Percentiles rank a stretch among this genome's conserved stretches.
Evolutionary conservation across 345 rosid genomes (phyloP).

Genomic region (Kandelia obovata): DNA sequence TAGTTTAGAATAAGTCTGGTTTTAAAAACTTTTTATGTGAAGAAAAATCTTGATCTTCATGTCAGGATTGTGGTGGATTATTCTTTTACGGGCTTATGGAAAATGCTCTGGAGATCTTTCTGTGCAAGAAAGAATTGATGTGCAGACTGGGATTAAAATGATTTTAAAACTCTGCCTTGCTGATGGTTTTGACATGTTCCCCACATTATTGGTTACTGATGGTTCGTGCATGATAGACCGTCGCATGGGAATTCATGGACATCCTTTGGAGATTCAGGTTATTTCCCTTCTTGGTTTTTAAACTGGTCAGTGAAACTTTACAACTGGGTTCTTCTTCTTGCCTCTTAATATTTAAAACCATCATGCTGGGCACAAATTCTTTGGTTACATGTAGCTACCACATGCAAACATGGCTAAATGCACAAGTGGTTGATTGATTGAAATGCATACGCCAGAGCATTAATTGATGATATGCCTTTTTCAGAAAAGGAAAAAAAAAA

Average conservation of each 20-base stretch:
- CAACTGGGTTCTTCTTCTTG: no score
- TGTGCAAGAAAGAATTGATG: constrained; percentile 61
- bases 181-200: constrained; percentile 93
- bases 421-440: no score
- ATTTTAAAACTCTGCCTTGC: constrained; percentile 71
- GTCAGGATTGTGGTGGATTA: constrained; percentile 33
- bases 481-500: no score
- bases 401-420: no score
- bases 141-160: constrained; percentile 92
- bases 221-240: constrained; percentile 97
- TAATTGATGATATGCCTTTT: no score
- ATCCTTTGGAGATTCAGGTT: constrained; percentile 86
- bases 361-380: no score
- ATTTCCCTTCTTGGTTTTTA: not conserved
- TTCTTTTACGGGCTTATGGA: constrained; percentile 31
- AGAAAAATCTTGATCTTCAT: not conserved
- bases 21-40: not conserved
- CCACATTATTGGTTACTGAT: constrained; percentile 82
- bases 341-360: no score
- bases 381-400: no score
- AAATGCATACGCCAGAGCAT: no score
- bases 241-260: constrained; percentile 94
- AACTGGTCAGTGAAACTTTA: not conserved
- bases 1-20: not conserved
- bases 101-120: constrained; percentile 30